Evolutionary conservation across 106 monocot genomes (phyloP).

Genomic region (Iris macrosiphon): DNA sequence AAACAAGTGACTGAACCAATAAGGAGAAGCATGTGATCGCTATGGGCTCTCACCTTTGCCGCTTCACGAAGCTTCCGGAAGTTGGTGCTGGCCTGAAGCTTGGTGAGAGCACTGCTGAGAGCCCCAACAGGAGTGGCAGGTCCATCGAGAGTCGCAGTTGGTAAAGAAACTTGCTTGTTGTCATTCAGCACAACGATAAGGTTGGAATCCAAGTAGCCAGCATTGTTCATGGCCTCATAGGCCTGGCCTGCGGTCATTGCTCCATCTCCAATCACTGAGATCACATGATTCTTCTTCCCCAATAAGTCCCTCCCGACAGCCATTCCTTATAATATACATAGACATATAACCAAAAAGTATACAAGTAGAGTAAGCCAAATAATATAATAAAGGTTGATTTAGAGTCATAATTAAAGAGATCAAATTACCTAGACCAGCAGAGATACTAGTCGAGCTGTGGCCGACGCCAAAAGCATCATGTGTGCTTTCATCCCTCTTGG

Average conservation of each 20-base stretch:
- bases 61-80: slow-evolving; percentile 67
- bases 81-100: slow-evolving; percentile 77
- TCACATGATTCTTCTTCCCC: slow-evolving; percentile 76
- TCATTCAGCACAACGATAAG: slow-evolving; percentile 80
- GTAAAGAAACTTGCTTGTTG: slow-evolving; percentile 83
- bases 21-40: no score
- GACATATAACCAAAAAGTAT: neutral
- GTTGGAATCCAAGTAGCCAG: slow-evolving; percentile 69
- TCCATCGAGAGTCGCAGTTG: slow-evolving; percentile 84
- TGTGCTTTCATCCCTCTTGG: slow-evolving; percentile 79
- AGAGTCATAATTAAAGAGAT: neutral
- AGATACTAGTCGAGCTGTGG: slow-evolving; percentile 92
- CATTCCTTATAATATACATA: slow-evolving; percentile 72
- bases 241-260: slow-evolving; percentile 96
- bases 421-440: slow-evolving; percentile 66
- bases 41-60: slow-evolving; percentile 64
- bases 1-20: no score
- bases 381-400: neutral
- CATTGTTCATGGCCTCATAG: slow-evolving; percentile 93
- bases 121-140: slow-evolving; percentile 75
- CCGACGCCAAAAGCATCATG: slow-evolving; percentile 87
- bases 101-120: slow-evolving; percentile 66
- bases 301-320: slow-evolving; percentile 74
- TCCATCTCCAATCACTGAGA: slow-evolving; percentile 87
- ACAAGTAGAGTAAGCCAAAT: no score